These are phyloP conservation scores for Wakefieldia striispora DNA, from an alignment of 768 basidiomycete species.

Conservation along the genomic window DNA sequence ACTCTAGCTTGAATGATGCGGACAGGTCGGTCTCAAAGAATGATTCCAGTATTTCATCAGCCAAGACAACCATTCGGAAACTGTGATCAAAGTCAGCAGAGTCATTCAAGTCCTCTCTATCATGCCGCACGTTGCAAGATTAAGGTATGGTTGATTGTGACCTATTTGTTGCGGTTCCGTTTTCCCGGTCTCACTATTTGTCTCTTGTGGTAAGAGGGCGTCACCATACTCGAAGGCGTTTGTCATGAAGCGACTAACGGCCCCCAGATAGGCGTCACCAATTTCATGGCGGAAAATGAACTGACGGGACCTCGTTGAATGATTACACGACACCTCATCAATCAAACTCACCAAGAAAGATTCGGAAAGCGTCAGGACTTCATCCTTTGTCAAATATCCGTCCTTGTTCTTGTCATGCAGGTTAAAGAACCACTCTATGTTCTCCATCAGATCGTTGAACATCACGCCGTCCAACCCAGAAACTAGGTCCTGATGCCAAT, in stretches of 20 bases:
- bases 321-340: background rate
- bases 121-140: constrained; percentile 71
- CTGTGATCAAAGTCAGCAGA: constrained; percentile 37
- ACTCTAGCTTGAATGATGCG: constrained; percentile 79
- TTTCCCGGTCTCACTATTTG: constrained; percentile 34
- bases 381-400: constrained; percentile 92
- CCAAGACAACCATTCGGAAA: constrained; percentile 98
- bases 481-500: constrained; percentile 69
- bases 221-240: constrained; percentile 99
- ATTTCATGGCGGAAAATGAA: constrained; percentile 98
- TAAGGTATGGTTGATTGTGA: constrained; percentile 88
- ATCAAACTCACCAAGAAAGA: constrained; percentile 67
- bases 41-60: constrained; percentile 92
- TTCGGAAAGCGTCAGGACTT: constrained; percentile 93
- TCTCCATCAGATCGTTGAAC: constrained; percentile 97
- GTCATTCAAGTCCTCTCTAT: background rate
- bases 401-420: constrained; percentile 96
- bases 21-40: constrained; percentile 95
- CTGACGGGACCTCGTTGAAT: constrained; percentile 40
- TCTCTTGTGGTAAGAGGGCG: constrained; percentile 64
- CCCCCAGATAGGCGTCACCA: constrained; percentile 94
- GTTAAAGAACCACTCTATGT: constrained; percentile 98
- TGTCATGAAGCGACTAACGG: constrained; percentile 95
- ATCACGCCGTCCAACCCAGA: constrained; percentile 87
- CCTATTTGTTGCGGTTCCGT: constrained; percentile 49